Percentiles rank a stretch among this genome's conserved stretches.
Evolutionary conservation across 306 rosid genomes (phyloP).

Genomic region (Luffa aegyptiaca): DNA sequence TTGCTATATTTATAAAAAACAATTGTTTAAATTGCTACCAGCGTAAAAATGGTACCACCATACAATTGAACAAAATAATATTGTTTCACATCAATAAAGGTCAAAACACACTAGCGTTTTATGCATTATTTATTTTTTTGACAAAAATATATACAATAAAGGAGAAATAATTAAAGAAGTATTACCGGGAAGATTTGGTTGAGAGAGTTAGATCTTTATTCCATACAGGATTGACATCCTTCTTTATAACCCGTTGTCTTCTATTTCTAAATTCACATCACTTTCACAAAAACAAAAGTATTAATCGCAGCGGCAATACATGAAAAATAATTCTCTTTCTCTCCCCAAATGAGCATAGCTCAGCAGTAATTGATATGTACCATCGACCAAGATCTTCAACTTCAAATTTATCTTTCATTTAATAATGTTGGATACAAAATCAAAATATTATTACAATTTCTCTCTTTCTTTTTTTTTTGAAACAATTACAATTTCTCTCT

Average conservation of each 20-base stretch:
- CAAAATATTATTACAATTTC: too few relatives aligned
- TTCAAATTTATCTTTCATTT: too few relatives aligned
- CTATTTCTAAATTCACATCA: conserved; percentile 47
- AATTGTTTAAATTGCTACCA: too few relatives aligned
- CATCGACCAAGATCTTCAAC: too few relatives aligned
- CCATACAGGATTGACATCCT: conserved; percentile 88
- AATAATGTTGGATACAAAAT: too few relatives aligned
- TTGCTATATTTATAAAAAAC: too few relatives aligned
- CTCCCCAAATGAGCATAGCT: too few relatives aligned
- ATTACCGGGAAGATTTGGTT: conserved; percentile 41
- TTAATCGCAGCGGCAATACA: background rate
- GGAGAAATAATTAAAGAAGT: background rate
- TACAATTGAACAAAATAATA: background rate
- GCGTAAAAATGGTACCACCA: background rate
- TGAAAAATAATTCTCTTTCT: background rate
- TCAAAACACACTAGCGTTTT: background rate
- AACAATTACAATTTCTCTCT: too few relatives aligned
- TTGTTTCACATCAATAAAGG: background rate
- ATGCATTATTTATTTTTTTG: background rate
- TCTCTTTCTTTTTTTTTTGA: too few relatives aligned
- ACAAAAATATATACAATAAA: background rate
- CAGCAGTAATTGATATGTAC: too few relatives aligned
- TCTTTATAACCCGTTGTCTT: conserved; percentile 75
- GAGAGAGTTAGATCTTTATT: conserved; percentile 90
- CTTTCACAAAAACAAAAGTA: background rate